Evolutionary conservation across 805 yeast species (phyloP), one percentile per base, ranked within the genome.

Genomic region (Naumovozyma dairenensis): DNA sequence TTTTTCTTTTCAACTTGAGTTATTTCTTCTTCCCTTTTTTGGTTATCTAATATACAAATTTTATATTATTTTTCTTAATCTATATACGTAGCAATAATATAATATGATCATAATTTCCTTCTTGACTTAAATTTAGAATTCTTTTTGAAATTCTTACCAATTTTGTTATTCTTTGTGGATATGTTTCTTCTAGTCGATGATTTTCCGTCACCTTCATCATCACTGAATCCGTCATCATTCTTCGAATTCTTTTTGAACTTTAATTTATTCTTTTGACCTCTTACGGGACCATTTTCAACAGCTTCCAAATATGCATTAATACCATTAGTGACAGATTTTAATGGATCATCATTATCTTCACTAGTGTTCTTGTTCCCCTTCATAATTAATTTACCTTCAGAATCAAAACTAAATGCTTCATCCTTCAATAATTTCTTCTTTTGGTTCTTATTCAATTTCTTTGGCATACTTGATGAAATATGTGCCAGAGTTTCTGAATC

Each of bases 221-320:
- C 75, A 27, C 69, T 76, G 32, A 66, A 72, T 39, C 69, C 78
- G 31, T 66, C 72, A 24, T 71, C 74, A 16, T 70, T 69, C 32
- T 66, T 65, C 34, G 67, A 66, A 32, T 74, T 70, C 55, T 80
- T 76, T 62, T 80, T 83, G 65, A 75, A 89, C 62, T 86, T 89
- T 69, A 89, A 72, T 63, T 76, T 85, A 60, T 87, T 87, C 64
- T 74, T 76, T 66, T 84, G 96, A 38, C 96, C 96, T 60, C 95
- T 79, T 3, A 86, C 76, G 20, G 97, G 97, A 16, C 92, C 96
- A 48, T 80, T 82, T 57, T 74, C 80, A 16, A 92, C 85, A 5
- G 98, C 98, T 42, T 86, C 96, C 44, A 86, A 72, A 56, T 92
- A 92, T 0, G 96, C 97, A 53, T 82, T 82, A 44, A 89, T 73